Evolutionary conservation across 306 rosid genomes (phyloP).

Genomic region (Cyamopsis tetragonoloba): DNA sequence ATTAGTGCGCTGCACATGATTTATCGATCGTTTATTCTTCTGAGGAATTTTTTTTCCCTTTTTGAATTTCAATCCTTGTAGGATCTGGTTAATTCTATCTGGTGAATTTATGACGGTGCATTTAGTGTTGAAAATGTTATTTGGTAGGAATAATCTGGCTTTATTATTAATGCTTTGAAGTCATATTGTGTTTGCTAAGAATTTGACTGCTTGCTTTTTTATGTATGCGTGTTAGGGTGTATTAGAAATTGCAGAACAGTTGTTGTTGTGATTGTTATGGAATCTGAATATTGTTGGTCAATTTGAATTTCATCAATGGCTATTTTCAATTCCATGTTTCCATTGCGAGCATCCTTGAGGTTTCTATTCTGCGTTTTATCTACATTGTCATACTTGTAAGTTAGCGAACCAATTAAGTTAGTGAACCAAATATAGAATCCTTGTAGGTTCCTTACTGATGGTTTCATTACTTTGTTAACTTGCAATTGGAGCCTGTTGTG

Average conservation of each 20-base stretch:
- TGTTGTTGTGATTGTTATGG: background rate
- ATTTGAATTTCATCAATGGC: background rate
- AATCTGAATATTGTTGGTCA: conserved; percentile 11
- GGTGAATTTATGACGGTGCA: background rate
- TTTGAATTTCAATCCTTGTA: background rate
- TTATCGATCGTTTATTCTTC: background rate
- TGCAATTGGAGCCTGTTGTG: background rate
- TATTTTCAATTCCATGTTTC: conserved; percentile 8
- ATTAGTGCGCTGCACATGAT: background rate
- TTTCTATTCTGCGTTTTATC: background rate
- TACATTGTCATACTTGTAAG: background rate
- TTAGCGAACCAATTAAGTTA: too few species aligned
- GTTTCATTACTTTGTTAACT: background rate
- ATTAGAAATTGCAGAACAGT: background rate
- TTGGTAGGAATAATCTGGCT: background rate
- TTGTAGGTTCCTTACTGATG: background rate
- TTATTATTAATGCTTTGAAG: conserved; percentile 4
- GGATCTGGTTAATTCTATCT: conserved; percentile 31
- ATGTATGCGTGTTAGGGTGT: background rate
- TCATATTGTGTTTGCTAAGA: background rate
- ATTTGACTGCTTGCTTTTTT: background rate
- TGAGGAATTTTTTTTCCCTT: background rate
- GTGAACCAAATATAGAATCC: background rate
- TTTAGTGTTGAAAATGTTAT: background rate
- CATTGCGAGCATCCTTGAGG: background rate